Conservation (phyloP, 495 filamentous ascomycete genomes). For the Trichocladium uniseriatum region DNA sequence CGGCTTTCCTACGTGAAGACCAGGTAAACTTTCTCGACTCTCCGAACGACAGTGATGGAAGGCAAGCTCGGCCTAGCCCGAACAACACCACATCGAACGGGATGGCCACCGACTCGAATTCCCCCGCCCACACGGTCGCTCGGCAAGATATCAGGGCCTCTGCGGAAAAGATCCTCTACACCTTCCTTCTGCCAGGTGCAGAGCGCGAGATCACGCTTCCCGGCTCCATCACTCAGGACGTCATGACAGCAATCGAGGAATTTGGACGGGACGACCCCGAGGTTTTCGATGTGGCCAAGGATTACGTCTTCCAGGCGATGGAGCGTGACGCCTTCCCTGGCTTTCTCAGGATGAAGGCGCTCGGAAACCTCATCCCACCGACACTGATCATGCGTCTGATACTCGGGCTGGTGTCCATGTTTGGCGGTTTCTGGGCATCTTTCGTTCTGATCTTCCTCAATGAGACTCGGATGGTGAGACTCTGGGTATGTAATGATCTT, state of each 20-base stretch:
- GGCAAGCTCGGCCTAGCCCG: slow-evolving; percentile 59
- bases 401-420: slow-evolving; percentile 77
- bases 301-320: slow-evolving; percentile 99
- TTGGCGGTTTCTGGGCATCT: slow-evolving; percentile 86
- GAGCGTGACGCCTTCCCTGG: slow-evolving; percentile 96
- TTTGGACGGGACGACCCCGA: slow-evolving; percentile 89
- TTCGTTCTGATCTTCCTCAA: slow-evolving; percentile 89
- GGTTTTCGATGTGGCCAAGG: slow-evolving; percentile 92
- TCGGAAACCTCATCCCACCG: slow-evolving; percentile 87
- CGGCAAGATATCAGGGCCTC: slow-evolving; percentile 82
- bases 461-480: slow-evolving; percentile 59
- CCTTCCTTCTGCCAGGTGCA: slow-evolving; percentile 80
- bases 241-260: slow-evolving; percentile 77
- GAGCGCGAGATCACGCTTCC: slow-evolving; percentile 94
- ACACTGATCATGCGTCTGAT: slow-evolving; percentile 75
- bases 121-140: slow-evolving; percentile 73
- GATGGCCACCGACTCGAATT: slow-evolving; percentile 55
- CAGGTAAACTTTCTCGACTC: slow-evolving; percentile 48
- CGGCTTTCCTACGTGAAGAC: slow-evolving; percentile 79
- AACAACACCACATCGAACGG: slow-evolving; percentile 43
- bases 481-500: slow-evolving; percentile 56
- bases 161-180: slow-evolving; percentile 96
- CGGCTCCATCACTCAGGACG: slow-evolving; percentile 69
- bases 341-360: slow-evolving; percentile 86
- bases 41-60: slow-evolving; percentile 58